Conservation (phyloP, 192 early-diverging fungal species). For the Podila horticola region DNA sequence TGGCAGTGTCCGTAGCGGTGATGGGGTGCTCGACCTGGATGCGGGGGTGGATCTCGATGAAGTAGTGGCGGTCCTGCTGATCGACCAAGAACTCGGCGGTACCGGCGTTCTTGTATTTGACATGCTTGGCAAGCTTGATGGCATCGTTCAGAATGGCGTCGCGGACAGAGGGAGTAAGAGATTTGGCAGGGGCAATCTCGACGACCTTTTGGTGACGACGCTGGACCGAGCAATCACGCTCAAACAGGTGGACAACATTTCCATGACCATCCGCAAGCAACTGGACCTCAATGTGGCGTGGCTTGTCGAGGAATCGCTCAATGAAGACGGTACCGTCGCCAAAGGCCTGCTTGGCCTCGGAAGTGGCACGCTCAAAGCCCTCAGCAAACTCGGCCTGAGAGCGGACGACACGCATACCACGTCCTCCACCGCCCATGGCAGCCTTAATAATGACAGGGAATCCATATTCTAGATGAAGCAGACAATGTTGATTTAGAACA, state of each 20-base stretch:
- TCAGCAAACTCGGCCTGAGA: slow-evolving; percentile 74
- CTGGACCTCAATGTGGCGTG: slow-evolving; percentile 98
- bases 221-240: slow-evolving; percentile 98
- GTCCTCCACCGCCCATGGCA: slow-evolving; percentile 95
- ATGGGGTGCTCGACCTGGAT: slow-evolving; percentile 99
- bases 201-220: slow-evolving; percentile 97
- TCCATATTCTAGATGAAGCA: slow-evolving; percentile 67
- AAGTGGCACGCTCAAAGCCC: slow-evolving; percentile 85
- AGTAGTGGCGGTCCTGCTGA: slow-evolving; percentile 88
- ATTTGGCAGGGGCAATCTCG: slow-evolving; percentile 90
- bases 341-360: slow-evolving; percentile 93
- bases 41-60: slow-evolving; percentile 98
- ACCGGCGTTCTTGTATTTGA: slow-evolving; percentile 95
- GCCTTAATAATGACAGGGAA: slow-evolving; percentile 98
- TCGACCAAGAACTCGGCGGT: slow-evolving; percentile 98
- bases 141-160: slow-evolving; percentile 89
- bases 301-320: slow-evolving; percentile 91
- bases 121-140: slow-evolving; percentile 88
- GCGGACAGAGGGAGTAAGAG: slow-evolving; percentile 71
- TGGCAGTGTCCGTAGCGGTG: slow-evolving; percentile 56
- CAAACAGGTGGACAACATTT: slow-evolving; percentile 91
- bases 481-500: background rate
- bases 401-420: slow-evolving; percentile 96
- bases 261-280: slow-evolving; percentile 87
- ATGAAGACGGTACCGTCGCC: slow-evolving; percentile 97